Evolutionary conservation across 208 protist species (phyloP), one percentile per base, ranked within the genome.

Genomic region (Tritrichomonas foetus): DNA sequence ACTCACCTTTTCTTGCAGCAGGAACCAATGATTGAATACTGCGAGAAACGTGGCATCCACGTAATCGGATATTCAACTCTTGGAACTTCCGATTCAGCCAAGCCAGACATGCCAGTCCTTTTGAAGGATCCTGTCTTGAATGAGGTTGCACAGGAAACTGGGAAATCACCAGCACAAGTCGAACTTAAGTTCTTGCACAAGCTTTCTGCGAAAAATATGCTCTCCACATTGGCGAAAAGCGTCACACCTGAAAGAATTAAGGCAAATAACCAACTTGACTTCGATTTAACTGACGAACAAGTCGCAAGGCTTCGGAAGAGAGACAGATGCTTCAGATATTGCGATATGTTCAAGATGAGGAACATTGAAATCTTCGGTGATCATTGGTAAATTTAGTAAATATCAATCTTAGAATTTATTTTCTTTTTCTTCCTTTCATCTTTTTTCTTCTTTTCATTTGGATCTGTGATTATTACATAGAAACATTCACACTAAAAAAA

Each of bases 31-130:
- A 30, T 94, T 22, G 25, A n/a, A 3, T 95, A 93, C 66, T 69
- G 57, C 57, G 33, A 95, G 5, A 44, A 69, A 22, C 5, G 39
- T 41, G 95, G 95, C 25, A 95, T 95, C 11, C 64, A 49, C 27
- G 33, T 94, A 36, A 94, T 20, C 11, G 92, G 94, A 8, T 95
- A 95, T 94, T 95, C 57, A 55, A 93, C 95, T 20, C 93, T 95
- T 20, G 95, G 69, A 3, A 64, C 94, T 47, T 2, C 33, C 20
- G 20, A 44, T 20, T 20, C 8, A 13, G 20, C 9, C 33, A 78
- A 39, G 20, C 20, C 2, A 78, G 69, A 33, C 8, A 5, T 20
- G 8, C 25, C 25, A 78, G 44, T 47, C 36, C 25, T 78, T 16
- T 33, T 78, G 8, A 33, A 78, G 16, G 69, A 78, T 78, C 33